Percentiles rank a stretch among this genome's conserved stretches.
Evolutionary conservation across 2,329 filamentous ascomycete genomes (phyloP).

Genomic region (Mollisiaceae sp.): DNA sequence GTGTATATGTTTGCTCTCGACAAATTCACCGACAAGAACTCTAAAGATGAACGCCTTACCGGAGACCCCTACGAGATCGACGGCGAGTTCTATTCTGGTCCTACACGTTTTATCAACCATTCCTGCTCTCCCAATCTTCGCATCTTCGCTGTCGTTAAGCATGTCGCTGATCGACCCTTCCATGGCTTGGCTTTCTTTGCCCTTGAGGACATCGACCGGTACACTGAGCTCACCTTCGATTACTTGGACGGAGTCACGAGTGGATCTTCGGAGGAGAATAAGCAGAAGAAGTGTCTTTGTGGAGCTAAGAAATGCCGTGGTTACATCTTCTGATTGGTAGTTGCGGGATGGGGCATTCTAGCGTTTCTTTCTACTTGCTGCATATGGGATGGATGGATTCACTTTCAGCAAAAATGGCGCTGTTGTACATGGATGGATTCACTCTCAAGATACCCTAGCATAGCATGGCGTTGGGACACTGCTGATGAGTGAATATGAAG

Average conservation of each 20-base stretch:
- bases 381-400: constrained; percentile 6
- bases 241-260: constrained; percentile 72
- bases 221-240: constrained; percentile 79
- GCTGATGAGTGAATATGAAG: neutral
- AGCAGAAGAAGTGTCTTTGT: constrained; percentile 63
- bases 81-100: constrained; percentile 78
- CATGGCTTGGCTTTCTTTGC: constrained; percentile 83
- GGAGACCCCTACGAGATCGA: constrained; percentile 65
- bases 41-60: constrained; percentile 60
- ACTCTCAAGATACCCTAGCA: neutral
- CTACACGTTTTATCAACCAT: constrained; percentile 84
- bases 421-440: neutral
- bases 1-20: constrained; percentile 83
- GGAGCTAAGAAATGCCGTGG: constrained; percentile 69
- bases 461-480: constrained; percentile 1
- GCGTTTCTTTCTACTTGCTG: constrained; percentile 6
- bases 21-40: constrained; percentile 70
- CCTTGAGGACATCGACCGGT: constrained; percentile 64
- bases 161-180: constrained; percentile 74
- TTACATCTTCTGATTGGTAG: constrained; percentile 64
- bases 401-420: neutral
- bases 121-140: constrained; percentile 79
- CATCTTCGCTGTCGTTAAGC: constrained; percentile 79
- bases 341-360: neutral
- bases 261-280: constrained; percentile 49